phyloP scores from a whole-genome alignment of 1,284 basidiomycete species.

The Leccinum griseonigrum region DNA sequence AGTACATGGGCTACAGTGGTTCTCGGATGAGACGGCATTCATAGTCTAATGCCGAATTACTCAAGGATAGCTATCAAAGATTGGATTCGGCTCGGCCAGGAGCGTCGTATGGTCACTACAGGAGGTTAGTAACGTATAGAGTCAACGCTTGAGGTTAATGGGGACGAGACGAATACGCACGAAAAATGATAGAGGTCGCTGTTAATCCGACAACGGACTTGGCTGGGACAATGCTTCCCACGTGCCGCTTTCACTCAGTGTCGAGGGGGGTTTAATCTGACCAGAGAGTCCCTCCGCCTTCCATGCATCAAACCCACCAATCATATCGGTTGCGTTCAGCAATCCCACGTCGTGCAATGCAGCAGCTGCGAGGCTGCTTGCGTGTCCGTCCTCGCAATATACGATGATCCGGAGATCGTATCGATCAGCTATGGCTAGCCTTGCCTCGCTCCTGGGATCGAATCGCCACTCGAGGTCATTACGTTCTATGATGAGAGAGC shows the following conservation, averaged over 20 bases:
- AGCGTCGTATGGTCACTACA: neutral
- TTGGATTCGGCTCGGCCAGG: neutral
- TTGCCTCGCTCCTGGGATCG: constrained; percentile 58
- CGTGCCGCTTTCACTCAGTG: constrained; percentile 27
- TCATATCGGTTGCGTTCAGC: constrained; percentile 69
- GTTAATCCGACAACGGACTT: constrained; percentile 23
- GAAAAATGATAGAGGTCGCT: neutral
- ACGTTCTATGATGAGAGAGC: constrained; percentile 65
- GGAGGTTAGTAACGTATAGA: neutral
- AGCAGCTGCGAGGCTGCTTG: constrained; percentile 67
- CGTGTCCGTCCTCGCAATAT: constrained; percentile 68
- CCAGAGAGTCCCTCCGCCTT: constrained; percentile 58
- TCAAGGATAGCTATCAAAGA: neutral
- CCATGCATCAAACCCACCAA: constrained; percentile 73
- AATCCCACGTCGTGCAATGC: constrained; percentile 65
- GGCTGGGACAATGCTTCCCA: constrained; percentile 31
- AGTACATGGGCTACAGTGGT: neutral
- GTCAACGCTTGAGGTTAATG: neutral
- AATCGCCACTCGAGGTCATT: constrained; percentile 74
- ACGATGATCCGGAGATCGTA: constrained; percentile 62
- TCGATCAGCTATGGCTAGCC: constrained; percentile 61
- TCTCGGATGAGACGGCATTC: neutral
- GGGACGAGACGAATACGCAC: neutral
- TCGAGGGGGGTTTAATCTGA: constrained; percentile 35
- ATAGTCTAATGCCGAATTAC: neutral